Percentiles rank a stretch among this genome's conserved stretches.
These are phyloP conservation scores for Elsinoe fawcettii DNA, from an alignment of 2,329 filamentous ascomycete genomes.

Conservation along the genomic window DNA sequence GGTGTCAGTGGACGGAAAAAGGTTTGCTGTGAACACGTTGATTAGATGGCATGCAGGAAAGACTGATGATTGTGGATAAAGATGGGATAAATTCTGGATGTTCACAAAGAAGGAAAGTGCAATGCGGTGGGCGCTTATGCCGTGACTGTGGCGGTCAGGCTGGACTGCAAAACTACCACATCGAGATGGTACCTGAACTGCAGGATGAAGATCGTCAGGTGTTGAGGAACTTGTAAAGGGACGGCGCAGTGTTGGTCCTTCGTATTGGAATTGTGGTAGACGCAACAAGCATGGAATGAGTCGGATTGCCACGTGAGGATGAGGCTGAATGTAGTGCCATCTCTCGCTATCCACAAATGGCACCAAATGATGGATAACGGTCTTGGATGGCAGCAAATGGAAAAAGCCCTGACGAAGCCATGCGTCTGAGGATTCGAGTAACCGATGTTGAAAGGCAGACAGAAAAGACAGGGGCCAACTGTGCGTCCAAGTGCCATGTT, in stretches of 20 bases:
- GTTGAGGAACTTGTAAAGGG: constrained; percentile 1
- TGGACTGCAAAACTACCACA: background rate
- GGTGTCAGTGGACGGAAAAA: background rate
- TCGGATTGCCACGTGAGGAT: background rate
- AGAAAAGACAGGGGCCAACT: constrained; percentile 11
- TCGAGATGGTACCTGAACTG: constrained; percentile 1
- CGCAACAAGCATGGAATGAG: background rate
- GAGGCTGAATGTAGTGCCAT: background rate
- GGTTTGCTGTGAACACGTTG: background rate
- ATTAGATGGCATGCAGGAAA: background rate
- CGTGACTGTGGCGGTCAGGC: background rate
- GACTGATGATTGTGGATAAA: background rate
- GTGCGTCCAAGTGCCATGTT: constrained; percentile 10
- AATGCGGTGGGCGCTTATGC: background rate
- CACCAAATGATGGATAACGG: background rate
- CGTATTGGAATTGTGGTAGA: background rate
- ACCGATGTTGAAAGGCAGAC: background rate
- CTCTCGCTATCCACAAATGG: background rate
- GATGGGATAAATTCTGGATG: background rate
- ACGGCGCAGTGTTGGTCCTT: background rate
- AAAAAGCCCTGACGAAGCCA: constrained; percentile 4
- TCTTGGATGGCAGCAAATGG: background rate
- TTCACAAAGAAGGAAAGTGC: background rate
- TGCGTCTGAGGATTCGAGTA: constrained; percentile 12
- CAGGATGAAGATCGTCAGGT: constrained; percentile 1